phyloP scores from a whole-genome alignment of 2,329 filamentous ascomycete genomes.

The Arthrobotrys sinensis region DNA sequence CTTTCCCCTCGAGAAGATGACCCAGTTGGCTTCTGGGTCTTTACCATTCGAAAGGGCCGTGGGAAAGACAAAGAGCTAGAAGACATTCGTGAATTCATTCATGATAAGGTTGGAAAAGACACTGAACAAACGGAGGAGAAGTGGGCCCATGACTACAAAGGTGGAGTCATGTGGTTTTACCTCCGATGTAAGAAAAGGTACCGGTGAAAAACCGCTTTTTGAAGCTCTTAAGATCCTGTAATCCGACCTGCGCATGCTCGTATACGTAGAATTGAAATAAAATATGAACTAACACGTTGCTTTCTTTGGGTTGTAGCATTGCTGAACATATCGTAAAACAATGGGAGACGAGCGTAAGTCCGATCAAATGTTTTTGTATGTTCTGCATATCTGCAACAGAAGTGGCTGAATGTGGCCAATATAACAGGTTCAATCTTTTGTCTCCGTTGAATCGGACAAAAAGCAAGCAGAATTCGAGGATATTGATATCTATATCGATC shows the following conservation, averaged over 20 bases:
- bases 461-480: too few species aligned
- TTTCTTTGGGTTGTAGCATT: background rate
- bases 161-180: constrained; percentile 22
- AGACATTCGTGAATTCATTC: background rate
- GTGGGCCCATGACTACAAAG: background rate
- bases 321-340: background rate
- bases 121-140: constrained; percentile 4
- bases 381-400: too few species aligned
- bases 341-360: background rate
- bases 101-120: background rate
- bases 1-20: background rate
- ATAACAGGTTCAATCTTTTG: too few species aligned
- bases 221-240: background rate
- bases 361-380: too few species aligned
- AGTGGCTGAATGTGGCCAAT: too few species aligned
- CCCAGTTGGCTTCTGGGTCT: background rate
- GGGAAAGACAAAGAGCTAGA: constrained; percentile 6
- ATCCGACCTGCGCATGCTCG: too few species aligned
- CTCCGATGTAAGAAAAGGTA: background rate
- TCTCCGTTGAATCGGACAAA: too few species aligned
- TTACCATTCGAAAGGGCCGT: background rate
- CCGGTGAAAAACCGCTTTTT: background rate
- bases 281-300: background rate
- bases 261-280: too few species aligned
- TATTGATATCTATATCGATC: too few species aligned